Conservation (phyloP, 345 rosid genomes). For the Viola odorata region DNA sequence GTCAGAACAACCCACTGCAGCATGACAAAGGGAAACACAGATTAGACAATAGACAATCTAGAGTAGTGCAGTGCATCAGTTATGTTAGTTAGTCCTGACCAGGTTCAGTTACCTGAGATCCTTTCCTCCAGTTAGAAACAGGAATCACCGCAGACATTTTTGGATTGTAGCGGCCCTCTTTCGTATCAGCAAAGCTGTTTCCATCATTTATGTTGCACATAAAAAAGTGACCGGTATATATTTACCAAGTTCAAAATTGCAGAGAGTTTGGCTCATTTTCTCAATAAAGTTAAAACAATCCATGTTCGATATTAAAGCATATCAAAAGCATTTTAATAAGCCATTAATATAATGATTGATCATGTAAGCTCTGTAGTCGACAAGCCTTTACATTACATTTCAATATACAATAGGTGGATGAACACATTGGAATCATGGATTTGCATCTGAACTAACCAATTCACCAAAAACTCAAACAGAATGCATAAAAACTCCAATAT, state of each 20-base stretch:
- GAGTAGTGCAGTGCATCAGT: neutral
- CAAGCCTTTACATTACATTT: constrained; percentile 1
- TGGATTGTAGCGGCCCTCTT: constrained; percentile 97
- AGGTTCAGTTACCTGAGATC: constrained; percentile 65
- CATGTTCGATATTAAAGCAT: too few relatives aligned
- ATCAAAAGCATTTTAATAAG: too few relatives aligned
- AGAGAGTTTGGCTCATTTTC: too few relatives aligned
- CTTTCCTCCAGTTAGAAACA: constrained; percentile 93
- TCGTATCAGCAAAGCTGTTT: constrained; percentile 90
- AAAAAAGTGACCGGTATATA: neutral
- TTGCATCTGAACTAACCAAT: neutral
- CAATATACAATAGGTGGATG: neutral
- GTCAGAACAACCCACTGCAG: constrained; percentile 85
- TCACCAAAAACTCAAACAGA: too few relatives aligned
- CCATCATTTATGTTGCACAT: constrained; percentile 12
- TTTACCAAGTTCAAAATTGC: too few relatives aligned
- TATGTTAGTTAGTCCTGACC: neutral
- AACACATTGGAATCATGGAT: neutral
- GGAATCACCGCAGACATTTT: constrained; percentile 74
- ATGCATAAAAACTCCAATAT: neutral
- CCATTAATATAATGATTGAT: too few relatives aligned
- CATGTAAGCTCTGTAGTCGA: too few relatives aligned
- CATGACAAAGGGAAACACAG: constrained; percentile 17
- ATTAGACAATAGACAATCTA: constrained; percentile 11
- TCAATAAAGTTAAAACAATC: too few relatives aligned